Conservation (phyloP, 352 stramenopile species). For the Phytophthora rubi region DNA sequence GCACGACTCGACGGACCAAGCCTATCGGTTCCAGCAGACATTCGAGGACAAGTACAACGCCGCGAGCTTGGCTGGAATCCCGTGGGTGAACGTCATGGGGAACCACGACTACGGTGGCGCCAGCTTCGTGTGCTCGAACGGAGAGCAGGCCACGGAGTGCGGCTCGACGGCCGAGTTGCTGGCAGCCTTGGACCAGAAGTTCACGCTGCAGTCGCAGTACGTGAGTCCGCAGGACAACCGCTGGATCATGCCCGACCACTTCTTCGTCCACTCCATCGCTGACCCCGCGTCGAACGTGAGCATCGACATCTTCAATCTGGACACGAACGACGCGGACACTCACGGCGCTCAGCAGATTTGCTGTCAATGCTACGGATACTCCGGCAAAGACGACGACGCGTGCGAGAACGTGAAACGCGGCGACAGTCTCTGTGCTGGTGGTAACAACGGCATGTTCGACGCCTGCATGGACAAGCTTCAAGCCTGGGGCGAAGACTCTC, state of each 20-base stretch:
- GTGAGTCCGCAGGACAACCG: constrained; percentile 81
- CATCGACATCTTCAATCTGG: constrained; percentile 89
- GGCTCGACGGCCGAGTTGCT: constrained; percentile 52
- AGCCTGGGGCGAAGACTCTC: constrained; percentile 65
- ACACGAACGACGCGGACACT: constrained; percentile 79
- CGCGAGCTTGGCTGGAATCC: constrained; percentile 56
- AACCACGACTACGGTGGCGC: constrained; percentile 89
- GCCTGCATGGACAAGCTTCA: constrained; percentile 74
- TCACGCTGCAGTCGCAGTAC: constrained; percentile 78
- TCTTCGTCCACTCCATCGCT: constrained; percentile 77
- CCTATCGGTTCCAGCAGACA: constrained; percentile 75
- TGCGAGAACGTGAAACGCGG: constrained; percentile 66
- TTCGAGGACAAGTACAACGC: constrained; percentile 82
- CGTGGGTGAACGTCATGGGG: constrained; percentile 87
- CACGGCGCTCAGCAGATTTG: constrained; percentile 77
- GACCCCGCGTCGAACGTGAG: constrained; percentile 63
- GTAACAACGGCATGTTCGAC: constrained; percentile 69
- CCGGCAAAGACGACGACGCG: constrained; percentile 48
- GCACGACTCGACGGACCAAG: constrained; percentile 56
- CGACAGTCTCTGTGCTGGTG: constrained; percentile 55
- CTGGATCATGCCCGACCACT: constrained; percentile 85
- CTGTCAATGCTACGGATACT: constrained; percentile 85
- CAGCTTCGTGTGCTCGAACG: constrained; percentile 74
- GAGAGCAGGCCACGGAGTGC: constrained; percentile 51
- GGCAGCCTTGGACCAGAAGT: constrained; percentile 65